phyloP scores from a whole-genome alignment of 2,329 filamentous ascomycete genomes.

The Fusarium euwallaceae region DNA sequence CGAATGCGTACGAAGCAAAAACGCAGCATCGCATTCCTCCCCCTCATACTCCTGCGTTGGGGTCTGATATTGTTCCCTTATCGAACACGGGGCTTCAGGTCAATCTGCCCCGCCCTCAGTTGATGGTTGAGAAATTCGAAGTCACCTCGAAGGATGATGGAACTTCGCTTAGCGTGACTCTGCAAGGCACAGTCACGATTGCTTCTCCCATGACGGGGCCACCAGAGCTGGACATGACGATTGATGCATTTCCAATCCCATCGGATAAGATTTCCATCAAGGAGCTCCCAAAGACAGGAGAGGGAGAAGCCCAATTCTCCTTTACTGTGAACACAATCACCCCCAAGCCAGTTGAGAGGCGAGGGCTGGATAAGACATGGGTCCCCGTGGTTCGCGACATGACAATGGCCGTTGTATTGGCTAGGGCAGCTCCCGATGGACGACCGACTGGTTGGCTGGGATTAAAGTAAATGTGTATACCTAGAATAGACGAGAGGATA shows the following conservation, averaged over 20 bases:
- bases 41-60: constrained; percentile 17
- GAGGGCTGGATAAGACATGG: not conserved
- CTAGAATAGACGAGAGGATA: not conserved
- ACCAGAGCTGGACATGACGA: not conserved
- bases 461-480: not conserved
- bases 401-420: constrained; percentile 10
- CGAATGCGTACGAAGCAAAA: constrained; percentile 35
- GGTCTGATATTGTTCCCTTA: not conserved
- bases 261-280: not conserved
- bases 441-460: constrained; percentile 14
- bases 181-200: not conserved
- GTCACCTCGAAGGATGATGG: not conserved
- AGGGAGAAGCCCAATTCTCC: not conserved
- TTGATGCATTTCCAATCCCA: not conserved
- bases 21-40: constrained; percentile 14
- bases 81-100: not conserved
- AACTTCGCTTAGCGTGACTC: not conserved
- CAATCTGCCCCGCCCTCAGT: not conserved
- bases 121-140: not conserved
- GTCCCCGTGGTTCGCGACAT: constrained; percentile 8
- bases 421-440: not conserved
- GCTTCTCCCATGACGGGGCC: not conserved
- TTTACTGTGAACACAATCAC: not conserved
- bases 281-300: not conserved
- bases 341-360: not conserved